Conservation (phyloP, 2,329 filamentous ascomycete species). For the Colletotrichum zoysiae region DNA sequence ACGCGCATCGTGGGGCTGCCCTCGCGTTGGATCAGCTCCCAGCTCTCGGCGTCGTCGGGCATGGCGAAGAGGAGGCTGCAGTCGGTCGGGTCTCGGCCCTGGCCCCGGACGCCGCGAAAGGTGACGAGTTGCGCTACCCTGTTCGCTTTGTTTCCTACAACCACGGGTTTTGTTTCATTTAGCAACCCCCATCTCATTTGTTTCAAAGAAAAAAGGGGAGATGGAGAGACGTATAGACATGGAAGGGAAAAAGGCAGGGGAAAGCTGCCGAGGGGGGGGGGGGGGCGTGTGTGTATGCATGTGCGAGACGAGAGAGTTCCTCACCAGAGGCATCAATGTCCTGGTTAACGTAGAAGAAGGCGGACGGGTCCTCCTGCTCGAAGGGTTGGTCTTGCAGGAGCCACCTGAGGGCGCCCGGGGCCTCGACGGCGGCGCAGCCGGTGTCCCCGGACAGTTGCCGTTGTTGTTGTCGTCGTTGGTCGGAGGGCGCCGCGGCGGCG, state of each 20-base stretch:
- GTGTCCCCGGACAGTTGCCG: background rate
- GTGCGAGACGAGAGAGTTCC: background rate
- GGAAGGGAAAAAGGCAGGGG: background rate
- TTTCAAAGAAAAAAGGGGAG: background rate
- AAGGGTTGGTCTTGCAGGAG: conserved; percentile 39
- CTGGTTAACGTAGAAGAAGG: conserved; percentile 42
- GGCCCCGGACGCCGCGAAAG: conserved; percentile 16
- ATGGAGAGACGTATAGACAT: no score
- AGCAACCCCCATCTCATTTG: conserved; percentile 21
- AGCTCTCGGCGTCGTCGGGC: conserved; percentile 41
- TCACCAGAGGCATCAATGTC: conserved; percentile 39
- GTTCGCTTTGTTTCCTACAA: conserved; percentile 37
- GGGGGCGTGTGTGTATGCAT: background rate
- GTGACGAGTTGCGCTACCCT: conserved; percentile 40
- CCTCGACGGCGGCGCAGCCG: conserved; percentile 33
- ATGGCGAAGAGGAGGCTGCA: conserved; percentile 37
- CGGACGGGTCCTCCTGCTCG: conserved; percentile 38
- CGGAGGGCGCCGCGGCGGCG: background rate
- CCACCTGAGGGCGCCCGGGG: conserved; percentile 37
- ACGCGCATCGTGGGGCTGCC: conserved; percentile 30
- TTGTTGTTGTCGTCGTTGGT: background rate
- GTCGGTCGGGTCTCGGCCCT: background rate
- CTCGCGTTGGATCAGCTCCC: conserved; percentile 41
- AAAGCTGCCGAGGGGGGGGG: background rate
- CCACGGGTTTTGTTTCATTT: conserved; percentile 11